Percentiles rank a stretch among this genome's conserved stretches.
phyloP scores from a whole-genome alignment of 2,329 filamentous ascomycete species.

The Claviceps pazoutovae region DNA sequence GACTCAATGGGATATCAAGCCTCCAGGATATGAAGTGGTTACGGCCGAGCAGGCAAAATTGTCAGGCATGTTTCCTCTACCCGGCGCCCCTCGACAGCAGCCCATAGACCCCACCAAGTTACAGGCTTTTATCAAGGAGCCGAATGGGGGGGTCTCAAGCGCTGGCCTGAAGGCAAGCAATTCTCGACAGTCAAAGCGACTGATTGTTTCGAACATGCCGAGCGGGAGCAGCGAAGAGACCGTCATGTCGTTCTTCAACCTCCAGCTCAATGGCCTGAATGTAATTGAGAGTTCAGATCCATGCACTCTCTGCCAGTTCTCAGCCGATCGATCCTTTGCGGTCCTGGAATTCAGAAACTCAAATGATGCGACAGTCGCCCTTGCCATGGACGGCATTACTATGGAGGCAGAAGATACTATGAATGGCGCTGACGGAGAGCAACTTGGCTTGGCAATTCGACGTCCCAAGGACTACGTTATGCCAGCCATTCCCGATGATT shows the following conservation, averaged over 20 bases:
- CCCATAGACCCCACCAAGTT: slow-evolving; percentile 89
- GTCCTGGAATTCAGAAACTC: slow-evolving; percentile 82
- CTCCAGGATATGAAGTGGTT: slow-evolving; percentile 93
- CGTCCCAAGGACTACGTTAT: slow-evolving; percentile 97
- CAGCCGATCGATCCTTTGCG: slow-evolving; percentile 66
- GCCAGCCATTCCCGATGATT: slow-evolving; percentile 61
- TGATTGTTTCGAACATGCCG: slow-evolving; percentile 77
- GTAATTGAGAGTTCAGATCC: slow-evolving; percentile 73
- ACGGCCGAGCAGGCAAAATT: slow-evolving; percentile 97
- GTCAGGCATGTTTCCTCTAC: slow-evolving; percentile 96
- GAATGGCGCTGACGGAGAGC: slow-evolving; percentile 38
- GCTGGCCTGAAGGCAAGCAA: slow-evolving; percentile 84
- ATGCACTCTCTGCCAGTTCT: slow-evolving; percentile 70
- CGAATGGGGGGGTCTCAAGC: slow-evolving; percentile 54
- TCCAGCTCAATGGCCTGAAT: slow-evolving; percentile 93
- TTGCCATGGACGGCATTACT: slow-evolving; percentile 76
- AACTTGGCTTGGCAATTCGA: slow-evolving; percentile 56
- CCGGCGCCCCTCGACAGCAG: slow-evolving; percentile 86
- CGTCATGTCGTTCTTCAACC: slow-evolving; percentile 78
- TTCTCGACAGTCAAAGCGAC: slow-evolving; percentile 83
- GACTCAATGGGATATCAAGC: slow-evolving; percentile 99
- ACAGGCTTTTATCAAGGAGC: slow-evolving; percentile 90
- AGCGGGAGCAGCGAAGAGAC: slow-evolving; percentile 58
- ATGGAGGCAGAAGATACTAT: slow-evolving; percentile 62
- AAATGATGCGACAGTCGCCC: slow-evolving; percentile 76